Percentiles rank a stretch among this genome's conserved stretches.
These are phyloP conservation scores for Suillus sp. DNA, from an alignment of 768 basidiomycete genomes.

Conservation along the genomic window DNA sequence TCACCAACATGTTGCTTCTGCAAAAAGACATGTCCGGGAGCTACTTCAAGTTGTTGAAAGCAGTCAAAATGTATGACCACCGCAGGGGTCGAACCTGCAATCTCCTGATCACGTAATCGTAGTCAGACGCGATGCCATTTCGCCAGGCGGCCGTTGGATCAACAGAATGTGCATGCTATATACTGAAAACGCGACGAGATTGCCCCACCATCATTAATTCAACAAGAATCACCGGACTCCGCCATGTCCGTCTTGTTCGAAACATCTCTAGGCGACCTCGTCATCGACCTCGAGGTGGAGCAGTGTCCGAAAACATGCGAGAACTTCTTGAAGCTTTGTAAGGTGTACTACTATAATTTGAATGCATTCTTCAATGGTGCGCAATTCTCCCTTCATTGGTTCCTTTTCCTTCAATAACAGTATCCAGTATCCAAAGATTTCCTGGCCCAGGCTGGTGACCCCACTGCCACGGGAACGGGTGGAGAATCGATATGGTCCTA, in stretches of 20 bases:
- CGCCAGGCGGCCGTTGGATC: conserved; percentile 63
- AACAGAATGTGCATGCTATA: no score
- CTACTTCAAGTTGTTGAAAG: no score
- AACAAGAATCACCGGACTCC: background rate
- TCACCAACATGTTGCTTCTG: no score
- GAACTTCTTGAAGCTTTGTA: conserved; percentile 98
- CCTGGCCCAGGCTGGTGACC: conserved; percentile 95
- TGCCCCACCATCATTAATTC: background rate
- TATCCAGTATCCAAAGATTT: conserved; percentile 92
- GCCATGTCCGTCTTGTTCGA: conserved; percentile 94
- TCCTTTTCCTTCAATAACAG: conserved; percentile 7
- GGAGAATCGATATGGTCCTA: conserved; percentile 89
- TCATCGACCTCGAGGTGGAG: conserved; percentile 93
- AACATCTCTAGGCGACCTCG: conserved; percentile 95
- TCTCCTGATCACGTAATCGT: conserved; percentile 76
- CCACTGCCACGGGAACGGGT: conserved; percentile 91
- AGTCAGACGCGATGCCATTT: conserved; percentile 89
- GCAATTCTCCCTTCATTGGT: conserved; percentile 29
- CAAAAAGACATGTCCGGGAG: no score
- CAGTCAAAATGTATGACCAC: conserved; percentile 54
- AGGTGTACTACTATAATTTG: conserved; percentile 95
- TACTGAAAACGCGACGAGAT: background rate
- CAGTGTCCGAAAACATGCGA: conserved; percentile 88
- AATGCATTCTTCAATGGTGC: conserved; percentile 98
- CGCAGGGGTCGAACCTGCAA: conserved; percentile 91